Evolutionary conservation across 768 basidiomycete genomes (phyloP).

Genomic region (Suillus plorans): DNA sequence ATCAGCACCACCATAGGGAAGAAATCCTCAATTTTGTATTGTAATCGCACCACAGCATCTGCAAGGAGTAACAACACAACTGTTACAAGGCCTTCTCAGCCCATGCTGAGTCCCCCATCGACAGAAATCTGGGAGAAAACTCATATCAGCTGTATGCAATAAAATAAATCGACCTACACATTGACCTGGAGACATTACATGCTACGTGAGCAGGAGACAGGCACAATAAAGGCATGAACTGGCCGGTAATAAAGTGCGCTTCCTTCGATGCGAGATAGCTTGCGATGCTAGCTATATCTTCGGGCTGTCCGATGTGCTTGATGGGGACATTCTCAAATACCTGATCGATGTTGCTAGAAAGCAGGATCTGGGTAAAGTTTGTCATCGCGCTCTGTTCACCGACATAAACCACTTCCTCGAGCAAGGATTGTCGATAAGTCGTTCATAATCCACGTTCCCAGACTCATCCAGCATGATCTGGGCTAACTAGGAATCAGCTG

Average conservation of each 20-base stretch:
- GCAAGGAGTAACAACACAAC: too few relatives aligned
- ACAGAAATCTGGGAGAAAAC: constrained; percentile 5
- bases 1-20: too few relatives aligned
- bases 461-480: constrained; percentile 10
- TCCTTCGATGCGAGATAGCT: constrained; percentile 35
- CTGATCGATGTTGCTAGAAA: constrained; percentile 14
- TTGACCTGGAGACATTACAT: constrained; percentile 11
- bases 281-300: constrained; percentile 33
- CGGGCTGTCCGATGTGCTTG: constrained; percentile 25
- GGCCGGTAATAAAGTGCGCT: constrained; percentile 36
- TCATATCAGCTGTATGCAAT: background rate
- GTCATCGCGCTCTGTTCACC: constrained; percentile 14
- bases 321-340: constrained; percentile 8
- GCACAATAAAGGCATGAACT: background rate
- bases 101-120: constrained; percentile 10
- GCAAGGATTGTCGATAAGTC: background rate
- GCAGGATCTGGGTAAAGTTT: background rate
- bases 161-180: constrained; percentile 9
- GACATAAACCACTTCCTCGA: constrained; percentile 22
- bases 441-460: constrained; percentile 3
- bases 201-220: background rate
- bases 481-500: constrained; percentile 11
- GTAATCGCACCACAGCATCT: too few relatives aligned
- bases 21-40: too few relatives aligned
- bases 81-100: constrained; percentile 1